These are phyloP conservation scores for Xylaria longipes DNA, from an alignment of 495 filamentous ascomycete genomes.

Conservation along the genomic window DNA sequence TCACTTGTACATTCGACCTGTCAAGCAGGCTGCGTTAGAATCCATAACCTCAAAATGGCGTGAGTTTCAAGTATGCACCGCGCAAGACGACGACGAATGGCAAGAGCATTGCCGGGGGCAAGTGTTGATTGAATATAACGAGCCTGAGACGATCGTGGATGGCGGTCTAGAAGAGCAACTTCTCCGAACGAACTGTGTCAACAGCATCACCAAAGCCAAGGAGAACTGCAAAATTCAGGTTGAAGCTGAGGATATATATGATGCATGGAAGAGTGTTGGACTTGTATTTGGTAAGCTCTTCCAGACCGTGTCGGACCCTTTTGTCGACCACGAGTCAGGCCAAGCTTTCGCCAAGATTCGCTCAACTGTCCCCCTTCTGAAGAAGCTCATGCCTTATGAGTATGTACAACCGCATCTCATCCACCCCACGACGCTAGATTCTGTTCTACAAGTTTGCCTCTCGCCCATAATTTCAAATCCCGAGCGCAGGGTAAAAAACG, in stretches of 20 bases:
- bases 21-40: neutral
- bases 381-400: constrained; percentile 38
- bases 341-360: neutral
- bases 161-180: neutral
- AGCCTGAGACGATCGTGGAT: neutral
- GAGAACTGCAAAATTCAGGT: neutral
- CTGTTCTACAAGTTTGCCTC: neutral
- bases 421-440: constrained; percentile 35
- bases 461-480: neutral
- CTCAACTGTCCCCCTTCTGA: constrained; percentile 33
- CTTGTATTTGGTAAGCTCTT: constrained; percentile 35
- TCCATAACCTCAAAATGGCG: constrained; percentile 4
- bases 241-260: constrained; percentile 20
- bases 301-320: constrained; percentile 24
- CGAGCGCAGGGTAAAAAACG: neutral
- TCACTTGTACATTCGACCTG: constrained; percentile 36
- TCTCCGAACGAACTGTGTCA: neutral
- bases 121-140: constrained; percentile 19
- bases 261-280: constrained; percentile 29
- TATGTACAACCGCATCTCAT: constrained; percentile 41
- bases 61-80: constrained; percentile 21
- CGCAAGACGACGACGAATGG: constrained; percentile 11
- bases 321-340: neutral
- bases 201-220: neutral
- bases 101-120: constrained; percentile 11